Base-by-base conservation (phyloP, 2,329 filamentous ascomycete species). In the Epichloe uncinata region DNA sequence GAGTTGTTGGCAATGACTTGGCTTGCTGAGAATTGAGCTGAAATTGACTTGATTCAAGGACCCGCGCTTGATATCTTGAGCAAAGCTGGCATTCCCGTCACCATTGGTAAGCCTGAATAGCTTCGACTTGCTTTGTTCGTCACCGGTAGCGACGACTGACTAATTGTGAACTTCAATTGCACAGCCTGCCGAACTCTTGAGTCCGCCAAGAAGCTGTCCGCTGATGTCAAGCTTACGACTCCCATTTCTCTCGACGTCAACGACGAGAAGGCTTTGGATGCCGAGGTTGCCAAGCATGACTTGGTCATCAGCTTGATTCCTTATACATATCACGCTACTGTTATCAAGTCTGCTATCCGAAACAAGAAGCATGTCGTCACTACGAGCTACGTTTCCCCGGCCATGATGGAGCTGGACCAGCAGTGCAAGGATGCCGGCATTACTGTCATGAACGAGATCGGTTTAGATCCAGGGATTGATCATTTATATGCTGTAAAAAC, bases 401-500 rank as follows among this genome's bases (percentile, higher is more conserved):
- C 87, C 56, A 96, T 96, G 89, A 69, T 84, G 71, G 91, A 90
- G 73, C 81, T 97, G 47, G 85, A 96, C 61, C 74, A 82, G 60
- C 73, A 84, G 60, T 81, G 78, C 66, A 95, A 95, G 77, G 85
- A 84, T 55, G 91, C 91, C 16, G 90, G 89, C 54, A 96, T 96
- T 65, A 95, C 88, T 11, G 90, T 96, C 64, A 90, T 96, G 85
- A 96, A 97, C 71, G 91, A 97, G 78, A 94, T 95, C 63, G 88
- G 88, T 54, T 63, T 74, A 42, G 82, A 85, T 66, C 82, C 82
- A 26, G 82, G 83, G 63, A 79, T 88, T 56, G 84, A 88, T 64
- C 82, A 85, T 65, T 70, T 78, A n/a, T 74, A 56, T 64, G 90
- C 90, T 44, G 79, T 96, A 66, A 86, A 91, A 73, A 87, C 82